Conservation (phyloP, 306 rosid genomes). For the Vigna radiata region DNA sequence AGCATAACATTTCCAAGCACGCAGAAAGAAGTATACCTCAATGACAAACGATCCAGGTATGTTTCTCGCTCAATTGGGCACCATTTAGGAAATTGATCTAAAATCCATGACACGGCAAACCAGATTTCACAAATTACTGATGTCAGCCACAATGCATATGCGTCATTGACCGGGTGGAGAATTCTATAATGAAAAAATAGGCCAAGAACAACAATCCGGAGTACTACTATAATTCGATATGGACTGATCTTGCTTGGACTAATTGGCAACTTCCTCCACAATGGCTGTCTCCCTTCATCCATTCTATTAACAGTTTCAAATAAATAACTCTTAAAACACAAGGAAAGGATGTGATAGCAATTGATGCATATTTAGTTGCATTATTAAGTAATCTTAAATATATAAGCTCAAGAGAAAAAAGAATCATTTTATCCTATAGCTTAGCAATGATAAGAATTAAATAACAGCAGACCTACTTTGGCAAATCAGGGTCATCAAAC, state of each 20-base stretch:
- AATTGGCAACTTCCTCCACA: conserved; percentile 82
- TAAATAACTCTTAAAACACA: conserved; percentile 9
- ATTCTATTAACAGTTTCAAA: conserved; percentile 58
- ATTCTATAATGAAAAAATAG: conserved; percentile 90
- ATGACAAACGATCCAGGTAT: conserved; percentile 86
- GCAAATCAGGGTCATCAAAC: conserved; percentile 74
- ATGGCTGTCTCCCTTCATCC: conserved; percentile 97
- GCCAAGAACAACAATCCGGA: conserved; percentile 74
- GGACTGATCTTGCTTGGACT: conserved; percentile 93
- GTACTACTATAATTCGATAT: conserved; percentile 76
- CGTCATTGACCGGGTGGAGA: conserved; percentile 83
- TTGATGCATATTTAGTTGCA: conserved; percentile 6
- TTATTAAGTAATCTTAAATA: conserved; percentile 4
- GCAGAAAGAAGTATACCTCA: conserved; percentile 57
- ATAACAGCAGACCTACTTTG: conserved; percentile 61
- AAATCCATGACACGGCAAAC: conserved; percentile 92
- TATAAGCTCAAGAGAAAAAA: not conserved
- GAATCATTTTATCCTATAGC: not conserved
- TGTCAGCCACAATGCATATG: conserved; percentile 85
- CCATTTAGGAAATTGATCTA: conserved; percentile 97
- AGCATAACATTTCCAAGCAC: not conserved
- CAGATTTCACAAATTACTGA: conserved; percentile 95
- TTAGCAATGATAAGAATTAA: conserved; percentile 8
- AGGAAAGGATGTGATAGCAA: conserved; percentile 3
- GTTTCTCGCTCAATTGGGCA: conserved; percentile 84